Evolutionary conservation across 1,284 basidiomycete genomes (phyloP).

Genomic region (Ceratobasidium sp.): DNA sequence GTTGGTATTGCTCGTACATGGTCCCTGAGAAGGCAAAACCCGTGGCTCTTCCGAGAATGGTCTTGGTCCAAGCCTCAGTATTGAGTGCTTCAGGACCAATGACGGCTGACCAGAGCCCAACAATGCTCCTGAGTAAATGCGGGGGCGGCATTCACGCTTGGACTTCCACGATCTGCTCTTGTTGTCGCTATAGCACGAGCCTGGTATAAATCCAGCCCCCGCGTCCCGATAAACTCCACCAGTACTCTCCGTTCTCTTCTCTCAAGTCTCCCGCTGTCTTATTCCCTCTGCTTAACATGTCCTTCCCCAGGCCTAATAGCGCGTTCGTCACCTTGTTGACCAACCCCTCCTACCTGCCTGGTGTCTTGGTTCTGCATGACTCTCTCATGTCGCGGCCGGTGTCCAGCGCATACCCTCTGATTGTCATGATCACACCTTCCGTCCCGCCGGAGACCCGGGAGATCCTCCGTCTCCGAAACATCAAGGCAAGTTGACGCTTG

Average conservation of each 20-base stretch:
- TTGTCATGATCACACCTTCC: conserved; percentile 82
- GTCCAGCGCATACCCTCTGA: conserved; percentile 79
- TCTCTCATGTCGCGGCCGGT: conserved; percentile 68
- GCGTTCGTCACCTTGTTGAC: conserved; percentile 79
- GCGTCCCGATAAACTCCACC: conserved; percentile 2
- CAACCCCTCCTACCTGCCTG: conserved; percentile 76
- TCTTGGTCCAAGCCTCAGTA: conserved; percentile 24
- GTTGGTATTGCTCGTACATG: conserved; percentile 5
- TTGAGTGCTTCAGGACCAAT: conserved; percentile 43
- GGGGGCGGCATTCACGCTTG: conserved; percentile 28
- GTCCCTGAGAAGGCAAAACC: conserved; percentile 44
- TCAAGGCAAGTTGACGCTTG: conserved; percentile 55
- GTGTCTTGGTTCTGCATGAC: conserved; percentile 78
- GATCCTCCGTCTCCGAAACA: conserved; percentile 68
- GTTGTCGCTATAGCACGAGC: background rate
- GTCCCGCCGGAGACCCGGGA: conserved; percentile 69
- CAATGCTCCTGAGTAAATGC: conserved; percentile 38
- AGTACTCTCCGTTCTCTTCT: background rate
- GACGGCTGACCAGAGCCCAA: conserved; percentile 39
- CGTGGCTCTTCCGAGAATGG: conserved; percentile 38
- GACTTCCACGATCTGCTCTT: conserved; percentile 11
- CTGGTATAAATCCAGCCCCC: conserved; percentile 26
- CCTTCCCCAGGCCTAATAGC: conserved; percentile 47
- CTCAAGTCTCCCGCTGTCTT: background rate
- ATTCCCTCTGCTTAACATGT: conserved; percentile 11